A percentile compares a stretch with the other conserved stretches of the same genome.
These are phyloP conservation scores for Lepiota venenata DNA, from an alignment of 768 basidiomycete genomes.

Conservation along the genomic window DNA sequence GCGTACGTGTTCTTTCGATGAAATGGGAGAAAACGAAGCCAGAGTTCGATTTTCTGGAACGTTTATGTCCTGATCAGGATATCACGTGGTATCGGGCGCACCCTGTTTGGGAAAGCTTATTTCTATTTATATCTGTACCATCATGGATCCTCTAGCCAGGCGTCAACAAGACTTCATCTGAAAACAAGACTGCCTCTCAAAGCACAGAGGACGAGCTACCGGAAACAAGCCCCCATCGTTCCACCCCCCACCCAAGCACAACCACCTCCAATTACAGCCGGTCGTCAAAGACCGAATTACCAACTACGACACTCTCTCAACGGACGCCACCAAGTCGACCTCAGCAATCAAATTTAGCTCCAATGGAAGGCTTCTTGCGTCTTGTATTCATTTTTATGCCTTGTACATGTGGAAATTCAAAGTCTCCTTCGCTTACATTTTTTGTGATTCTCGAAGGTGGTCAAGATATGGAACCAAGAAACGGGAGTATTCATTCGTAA, in stretches of 20 bases:
- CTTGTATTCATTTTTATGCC: slow-evolving; percentile 89
- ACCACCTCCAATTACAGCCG: slow-evolving; percentile 19
- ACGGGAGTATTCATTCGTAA: slow-evolving; percentile 77
- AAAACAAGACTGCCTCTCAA: slow-evolving; percentile 70
- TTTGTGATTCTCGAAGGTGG: slow-evolving; percentile 64
- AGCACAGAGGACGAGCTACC: slow-evolving; percentile 84
- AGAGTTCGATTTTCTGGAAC: too few species aligned
- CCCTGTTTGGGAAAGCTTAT: too few species aligned
- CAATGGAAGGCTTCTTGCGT: slow-evolving; percentile 80
- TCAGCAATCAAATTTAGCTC: slow-evolving; percentile 92
- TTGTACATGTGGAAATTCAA: slow-evolving; percentile 16
- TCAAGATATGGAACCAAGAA: slow-evolving; percentile 83
- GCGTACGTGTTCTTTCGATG: too few species aligned
- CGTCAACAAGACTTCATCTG: slow-evolving; percentile 50
- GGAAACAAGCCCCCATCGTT: slow-evolving; percentile 36
- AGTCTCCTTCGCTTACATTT: slow-evolving; percentile 7
- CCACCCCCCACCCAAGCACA: slow-evolving; percentile 27
- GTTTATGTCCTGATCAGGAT: too few species aligned
- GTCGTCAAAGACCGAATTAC: slow-evolving; percentile 61
- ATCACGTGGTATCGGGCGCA: too few species aligned
- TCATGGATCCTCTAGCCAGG: slow-evolving; percentile 43
- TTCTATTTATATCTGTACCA: not conserved
- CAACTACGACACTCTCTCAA: slow-evolving; percentile 60
- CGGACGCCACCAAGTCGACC: slow-evolving; percentile 80
- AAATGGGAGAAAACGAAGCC: too few species aligned